Evolutionary conservation across 2,329 filamentous ascomycete genomes (phyloP), one percentile per base, ranked within the genome.

Genomic region (Venturia carpophila): DNA sequence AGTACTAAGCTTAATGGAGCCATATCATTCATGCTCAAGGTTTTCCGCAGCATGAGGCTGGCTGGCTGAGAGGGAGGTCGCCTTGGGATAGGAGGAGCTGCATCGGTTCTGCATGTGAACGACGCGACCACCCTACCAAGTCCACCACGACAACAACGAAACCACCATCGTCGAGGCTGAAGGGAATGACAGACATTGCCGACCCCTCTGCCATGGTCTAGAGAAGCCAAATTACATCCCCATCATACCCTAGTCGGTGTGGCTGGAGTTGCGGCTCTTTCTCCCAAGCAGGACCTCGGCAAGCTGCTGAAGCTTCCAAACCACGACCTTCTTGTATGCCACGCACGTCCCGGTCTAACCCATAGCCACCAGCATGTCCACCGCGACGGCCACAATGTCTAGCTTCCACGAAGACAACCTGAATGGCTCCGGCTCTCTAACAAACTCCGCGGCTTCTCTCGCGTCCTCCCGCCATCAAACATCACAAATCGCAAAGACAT

Each of bases 401-500:
- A 56, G 41, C 42, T 64, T 76, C 78, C 68, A 73, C 76, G 64
- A 67, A n/a, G 60, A 68, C 66, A 19, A 68, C 71, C 80, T 70
- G 73, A 75, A 67, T 70, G 79, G 70, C 71, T 84, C 86, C 68
- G 82, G 84, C 71, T 78, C 82, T 67, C 79, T 87, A 67, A 84
- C 87, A 52, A 84, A 85, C 65, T 90, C 90, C 67, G 84, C 90
- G 70, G 85, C 87, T 64, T 89, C 87, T 66, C 80, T 91, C 61
- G 84, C 85, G 37, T 85, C 85, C 62, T 84, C 87, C 62, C 86
- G 87, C 64, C 84, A 86, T 64, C 82, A 82, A 45, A 82, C 87
- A 56, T 87, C 85, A 61, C 85, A 90, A 71, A 89, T 96, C 72
- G 94, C 93, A 70, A 94, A 94, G 77, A 89, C 89, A 39, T 97